These are phyloP conservation scores for Fusarium sp. DNA, from an alignment of 2,329 filamentous ascomycete species.

Conservation along the genomic window DNA sequence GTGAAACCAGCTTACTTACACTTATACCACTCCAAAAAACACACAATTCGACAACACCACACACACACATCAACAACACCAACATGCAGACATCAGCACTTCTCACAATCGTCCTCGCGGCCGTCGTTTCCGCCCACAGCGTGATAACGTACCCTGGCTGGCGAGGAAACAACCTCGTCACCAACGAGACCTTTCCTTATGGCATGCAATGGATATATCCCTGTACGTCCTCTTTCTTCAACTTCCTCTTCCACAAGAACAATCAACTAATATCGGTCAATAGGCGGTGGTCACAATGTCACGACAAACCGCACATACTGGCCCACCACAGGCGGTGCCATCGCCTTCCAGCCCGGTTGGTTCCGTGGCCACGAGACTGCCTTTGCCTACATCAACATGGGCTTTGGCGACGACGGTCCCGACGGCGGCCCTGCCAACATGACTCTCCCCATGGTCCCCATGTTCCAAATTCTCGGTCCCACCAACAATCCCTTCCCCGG, in stretches of 20 bases:
- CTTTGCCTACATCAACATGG: slow-evolving; percentile 91
- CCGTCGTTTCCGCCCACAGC: slow-evolving; percentile 75
- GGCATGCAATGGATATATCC: slow-evolving; percentile 97
- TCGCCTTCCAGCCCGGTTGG: slow-evolving; percentile 95
- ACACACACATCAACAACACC: slow-evolving; percentile 25
- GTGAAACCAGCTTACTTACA: not conserved
- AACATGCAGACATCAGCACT: slow-evolving; percentile 62
- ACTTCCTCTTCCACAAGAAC: not conserved
- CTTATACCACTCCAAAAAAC: not conserved
- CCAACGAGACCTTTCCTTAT: slow-evolving; percentile 82
- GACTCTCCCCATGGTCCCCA: slow-evolving; percentile 82
- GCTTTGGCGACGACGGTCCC: slow-evolving; percentile 78
- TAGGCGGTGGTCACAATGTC: slow-evolving; percentile 85
- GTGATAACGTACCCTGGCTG: slow-evolving; percentile 88
- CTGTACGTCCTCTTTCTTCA: slow-evolving; percentile 71
- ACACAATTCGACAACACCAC: not conserved
- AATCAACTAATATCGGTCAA: slow-evolving; percentile 21
- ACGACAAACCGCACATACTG: slow-evolving; percentile 90
- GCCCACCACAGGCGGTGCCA: slow-evolving; percentile 87
- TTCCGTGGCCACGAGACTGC: slow-evolving; percentile 89
- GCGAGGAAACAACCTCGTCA: slow-evolving; percentile 87
- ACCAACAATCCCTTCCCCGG: slow-evolving; percentile 87
- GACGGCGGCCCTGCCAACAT: slow-evolving; percentile 81
- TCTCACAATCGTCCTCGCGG: slow-evolving; percentile 59
- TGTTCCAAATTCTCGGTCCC: slow-evolving; percentile 87